Base-by-base conservation (phyloP, 169 alveolate species). In the Plasmodium vinckei region DNA sequence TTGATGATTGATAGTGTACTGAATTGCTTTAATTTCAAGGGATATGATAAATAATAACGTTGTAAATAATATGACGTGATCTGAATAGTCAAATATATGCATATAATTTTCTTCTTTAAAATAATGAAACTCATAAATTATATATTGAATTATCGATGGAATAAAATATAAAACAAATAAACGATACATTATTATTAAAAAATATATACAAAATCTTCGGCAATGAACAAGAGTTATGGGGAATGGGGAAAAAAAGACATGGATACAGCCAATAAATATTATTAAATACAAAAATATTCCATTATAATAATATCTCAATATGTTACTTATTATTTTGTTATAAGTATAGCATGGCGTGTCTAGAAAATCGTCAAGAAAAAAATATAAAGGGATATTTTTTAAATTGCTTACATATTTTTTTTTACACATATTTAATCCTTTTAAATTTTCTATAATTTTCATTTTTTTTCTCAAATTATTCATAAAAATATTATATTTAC, bases 91-190 rank as follows among this genome's bases (percentile, higher is more conserved):
- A 86, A 86, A 86, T 5, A 86, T 86, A 21, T 86, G 91, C 46
- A 63, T 86, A 70, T 82, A 70, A 47, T 82, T 82, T 56, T 86
- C 91, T 1, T 75, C 68, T 57, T 86, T 71, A 39, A 86, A 86
- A 63, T 86, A 59, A 47, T 56, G 72, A 70, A 57, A 70, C 51
- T 86, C 71, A 59, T 59, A 86, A 57, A 86, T 70, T 33, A 86
- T 49, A 60, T 86, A 86, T 64, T 86, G 87, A 86, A 86, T 70
- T 86, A 86, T 86, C 21, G 91, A 86, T 46, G 91, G 91, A n/a
- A 86, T 86, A 49, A 70, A 86, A 53, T 86, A 86, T 53, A 68
- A 63, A 71, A 86, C 70, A 64, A 86, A 86, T 6, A 86, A 33
- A 39, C 91, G 86, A 86, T 86, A 86, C 69, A 86, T 86, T 10